A percentile compares a stretch with the other conserved stretches of the same genome.
phyloP scores from a whole-genome alignment of 768 basidiomycete species.

The Amanita pallidorosea region DNA sequence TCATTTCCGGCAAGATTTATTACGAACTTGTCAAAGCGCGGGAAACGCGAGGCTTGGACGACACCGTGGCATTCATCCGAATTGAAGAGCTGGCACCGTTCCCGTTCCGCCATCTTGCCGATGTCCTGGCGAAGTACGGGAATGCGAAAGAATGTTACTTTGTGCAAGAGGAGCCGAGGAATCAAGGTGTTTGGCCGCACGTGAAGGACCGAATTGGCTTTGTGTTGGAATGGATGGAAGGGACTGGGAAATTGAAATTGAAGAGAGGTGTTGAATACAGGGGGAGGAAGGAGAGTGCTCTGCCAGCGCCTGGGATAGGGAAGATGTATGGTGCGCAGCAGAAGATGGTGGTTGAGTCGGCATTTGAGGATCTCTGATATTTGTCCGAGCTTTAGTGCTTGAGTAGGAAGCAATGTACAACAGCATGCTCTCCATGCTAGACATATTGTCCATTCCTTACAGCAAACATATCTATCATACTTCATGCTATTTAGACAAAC shows the following conservation, averaged over 20 bases:
- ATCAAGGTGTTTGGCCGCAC: constrained; percentile 76
- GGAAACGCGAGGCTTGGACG: constrained; percentile 32
- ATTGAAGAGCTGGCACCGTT: constrained; percentile 85
- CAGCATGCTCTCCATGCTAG: no score
- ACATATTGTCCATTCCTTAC: no score
- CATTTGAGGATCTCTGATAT: constrained; percentile 37
- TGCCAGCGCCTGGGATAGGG: constrained; percentile 73
- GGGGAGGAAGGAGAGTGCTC: constrained; percentile 62
- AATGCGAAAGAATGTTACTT: constrained; percentile 38
- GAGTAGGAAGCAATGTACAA: no score
- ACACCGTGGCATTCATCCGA: constrained; percentile 58
- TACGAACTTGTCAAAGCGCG: constrained; percentile 78
- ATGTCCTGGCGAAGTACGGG: constrained; percentile 35
- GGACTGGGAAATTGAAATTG: constrained; percentile 9
- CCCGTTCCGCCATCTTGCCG: constrained; percentile 51
- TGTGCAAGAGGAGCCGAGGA: constrained; percentile 83
- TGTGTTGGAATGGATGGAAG: constrained; percentile 29
- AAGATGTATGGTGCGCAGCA: constrained; percentile 60
- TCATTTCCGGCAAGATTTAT: constrained; percentile 79
- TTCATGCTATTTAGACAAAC: no score
- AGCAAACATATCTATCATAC: no score
- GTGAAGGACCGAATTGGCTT: constrained; percentile 44
- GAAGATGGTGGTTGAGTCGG: constrained; percentile 42
- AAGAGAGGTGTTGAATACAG: constrained; percentile 32
- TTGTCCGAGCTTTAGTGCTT: no score